Evolutionary conservation across 2,329 filamentous ascomycete species (phyloP), one percentile per base, ranked within the genome.

Genomic region (Rhynchosporium agropyri): DNA sequence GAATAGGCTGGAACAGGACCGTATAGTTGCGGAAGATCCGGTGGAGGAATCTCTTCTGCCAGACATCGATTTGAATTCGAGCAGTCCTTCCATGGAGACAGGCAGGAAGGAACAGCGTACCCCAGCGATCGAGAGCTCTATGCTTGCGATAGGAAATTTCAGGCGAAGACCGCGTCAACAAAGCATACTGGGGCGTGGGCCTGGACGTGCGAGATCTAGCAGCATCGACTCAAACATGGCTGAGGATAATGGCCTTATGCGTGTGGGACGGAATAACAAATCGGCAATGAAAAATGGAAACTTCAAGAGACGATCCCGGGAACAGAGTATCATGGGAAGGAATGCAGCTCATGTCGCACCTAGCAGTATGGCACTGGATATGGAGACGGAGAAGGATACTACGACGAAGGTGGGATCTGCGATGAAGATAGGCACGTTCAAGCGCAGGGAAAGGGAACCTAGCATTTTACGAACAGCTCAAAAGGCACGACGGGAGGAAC

Each of bases 381-480:
- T 70, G 62, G 67, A 69, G 7, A 67, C 70, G 62, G 67, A 69
- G 8, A 65, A 55, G 59, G 67, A 67, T 5, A 73, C 70, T 46
- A 70, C 71, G 54, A 67, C 67, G 36, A 63, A 69, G 49, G 51
- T 64, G 42, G 66, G 79, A 67, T 77, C 77, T 12, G 75, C 74
- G 12, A 74, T 79, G 69, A 87, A 83, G 63, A 80, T 87, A 57
- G 84, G 83, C 13, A 75, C 79, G 4, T 88, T 88, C 73, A 82
- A 79, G 71, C 77, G 84, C 45, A 80, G 85, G 50, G 78, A 78
- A 20, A 78, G 85, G 51, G 84, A 88, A 71, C 84, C 84, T 2
- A 88, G 85, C 72, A 87, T 88, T 60, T 73, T 88, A 48, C 81
- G 83, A 58, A 73, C 71, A 26, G 69, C 65, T 9, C 73, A 36